phyloP scores from a whole-genome alignment of 768 basidiomycete genomes.

The Xerocomellus intermedius region DNA sequence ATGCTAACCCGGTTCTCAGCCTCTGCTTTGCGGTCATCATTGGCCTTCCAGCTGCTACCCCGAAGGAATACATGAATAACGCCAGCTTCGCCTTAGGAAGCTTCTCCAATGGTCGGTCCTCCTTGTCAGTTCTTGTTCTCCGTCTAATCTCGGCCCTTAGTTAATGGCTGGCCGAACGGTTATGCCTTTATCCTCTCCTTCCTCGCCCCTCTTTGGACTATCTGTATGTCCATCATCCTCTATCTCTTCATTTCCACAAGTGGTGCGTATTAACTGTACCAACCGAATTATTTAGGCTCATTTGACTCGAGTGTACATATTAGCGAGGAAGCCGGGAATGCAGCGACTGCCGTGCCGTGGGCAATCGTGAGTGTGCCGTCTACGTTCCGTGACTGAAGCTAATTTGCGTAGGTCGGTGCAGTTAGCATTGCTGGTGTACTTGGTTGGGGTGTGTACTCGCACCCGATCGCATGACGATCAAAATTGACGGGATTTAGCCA shows the following conservation, averaged over 20 bases:
- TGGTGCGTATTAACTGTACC: neutral
- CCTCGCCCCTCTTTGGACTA: conserved; percentile 50
- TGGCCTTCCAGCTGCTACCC: conserved; percentile 63
- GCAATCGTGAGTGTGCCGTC: conserved; percentile 43
- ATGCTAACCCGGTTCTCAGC: conserved; percentile 5
- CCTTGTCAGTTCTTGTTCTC: neutral
- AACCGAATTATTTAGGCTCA: conserved; percentile 23
- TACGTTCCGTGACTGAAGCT: neutral
- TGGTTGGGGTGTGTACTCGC: conserved; percentile 40
- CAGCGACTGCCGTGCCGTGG: conserved; percentile 54
- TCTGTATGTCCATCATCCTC: conserved; percentile 29
- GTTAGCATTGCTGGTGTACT: conserved; percentile 45
- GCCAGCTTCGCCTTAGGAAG: conserved; percentile 61
- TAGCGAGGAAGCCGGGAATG: conserved; percentile 55
- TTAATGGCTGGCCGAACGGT: conserved; percentile 45
- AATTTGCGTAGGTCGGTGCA: conserved; percentile 29
- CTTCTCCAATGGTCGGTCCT: conserved; percentile 52
- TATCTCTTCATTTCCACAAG: neutral
- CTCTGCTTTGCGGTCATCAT: conserved; percentile 44
- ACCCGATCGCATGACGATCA: neutral
- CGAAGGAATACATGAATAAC: conserved; percentile 55
- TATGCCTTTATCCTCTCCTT: conserved; percentile 52
- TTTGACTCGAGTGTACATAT: conserved; percentile 55
- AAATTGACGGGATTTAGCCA: conserved; percentile 27
- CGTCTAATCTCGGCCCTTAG: conserved; percentile 19